Evolutionary conservation across 2,329 filamentous ascomycete species (phyloP).

Genomic region (Coniochaeta ligniaria): DNA sequence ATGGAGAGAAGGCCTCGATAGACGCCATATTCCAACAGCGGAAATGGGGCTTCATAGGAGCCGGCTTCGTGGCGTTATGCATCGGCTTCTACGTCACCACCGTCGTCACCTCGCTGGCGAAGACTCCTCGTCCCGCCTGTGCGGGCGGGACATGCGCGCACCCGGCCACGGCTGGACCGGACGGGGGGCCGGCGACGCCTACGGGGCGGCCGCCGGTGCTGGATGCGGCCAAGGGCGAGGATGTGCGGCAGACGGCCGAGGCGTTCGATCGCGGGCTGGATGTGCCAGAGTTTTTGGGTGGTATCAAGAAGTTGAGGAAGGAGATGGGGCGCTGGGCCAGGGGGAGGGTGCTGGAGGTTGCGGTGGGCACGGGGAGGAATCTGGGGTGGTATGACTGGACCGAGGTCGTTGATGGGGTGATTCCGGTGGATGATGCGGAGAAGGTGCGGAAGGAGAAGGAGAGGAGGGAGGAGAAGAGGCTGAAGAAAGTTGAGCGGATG

Average conservation of each 20-base stretch:
- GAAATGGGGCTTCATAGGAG: slow-evolving; percentile 37
- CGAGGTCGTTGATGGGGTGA: slow-evolving; percentile 20
- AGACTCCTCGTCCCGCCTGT: slow-evolving; percentile 12
- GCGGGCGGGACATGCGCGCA: background rate
- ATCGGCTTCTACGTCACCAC: slow-evolving; percentile 40
- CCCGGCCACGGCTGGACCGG: slow-evolving; percentile 10
- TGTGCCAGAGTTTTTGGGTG: slow-evolving; percentile 48
- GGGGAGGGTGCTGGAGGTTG: slow-evolving; percentile 56
- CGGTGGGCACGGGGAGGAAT: slow-evolving; percentile 57
- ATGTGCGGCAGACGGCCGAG: slow-evolving; percentile 33
- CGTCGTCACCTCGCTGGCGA: slow-evolving; percentile 27
- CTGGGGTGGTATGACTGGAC: slow-evolving; percentile 52
- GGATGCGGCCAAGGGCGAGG: slow-evolving; percentile 13
- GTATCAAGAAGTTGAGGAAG: slow-evolving; percentile 43
- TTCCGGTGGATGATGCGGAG: slow-evolving; percentile 9
- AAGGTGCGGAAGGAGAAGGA: slow-evolving; percentile 11
- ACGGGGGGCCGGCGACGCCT: slow-evolving; percentile 28
- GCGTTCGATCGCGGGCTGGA: slow-evolving; percentile 54
- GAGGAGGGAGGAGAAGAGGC: slow-evolving; percentile 7
- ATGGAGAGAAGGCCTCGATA: slow-evolving; percentile 8
- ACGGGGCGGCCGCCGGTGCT: slow-evolving; percentile 43
- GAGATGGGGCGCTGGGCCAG: slow-evolving; percentile 38
- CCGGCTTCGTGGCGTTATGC: slow-evolving; percentile 34
- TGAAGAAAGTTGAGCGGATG: background rate
- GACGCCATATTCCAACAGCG: slow-evolving; percentile 26